Evolutionary conservation across 805 yeast species (phyloP).

Genomic region (Hanseniaspora occidentalis): DNA sequence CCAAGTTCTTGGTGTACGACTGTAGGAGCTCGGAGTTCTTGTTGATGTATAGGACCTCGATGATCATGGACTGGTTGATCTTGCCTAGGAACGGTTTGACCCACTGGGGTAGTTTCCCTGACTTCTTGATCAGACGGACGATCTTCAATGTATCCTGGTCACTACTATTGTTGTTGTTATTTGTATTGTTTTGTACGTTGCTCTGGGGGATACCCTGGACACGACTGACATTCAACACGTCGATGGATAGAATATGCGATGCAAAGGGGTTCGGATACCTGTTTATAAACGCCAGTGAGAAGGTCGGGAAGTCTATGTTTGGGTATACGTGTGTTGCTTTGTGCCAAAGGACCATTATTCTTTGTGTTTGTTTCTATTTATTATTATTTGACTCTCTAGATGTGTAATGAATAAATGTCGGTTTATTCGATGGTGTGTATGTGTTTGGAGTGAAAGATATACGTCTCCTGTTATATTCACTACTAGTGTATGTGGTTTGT

Average conservation of each 20-base stretch:
- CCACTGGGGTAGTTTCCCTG: conserved; percentile 73
- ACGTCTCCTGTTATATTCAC: too few relatives aligned
- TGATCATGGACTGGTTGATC: conserved; percentile 63
- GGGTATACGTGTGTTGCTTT: conserved; percentile 39
- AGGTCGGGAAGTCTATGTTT: conserved; percentile 55
- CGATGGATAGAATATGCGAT: conserved; percentile 71
- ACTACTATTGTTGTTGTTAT: conserved; percentile 23
- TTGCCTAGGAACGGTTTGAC: conserved; percentile 62
- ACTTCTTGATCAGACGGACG: conserved; percentile 62
- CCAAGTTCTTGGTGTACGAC: conserved; percentile 72
- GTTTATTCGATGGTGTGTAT: too few relatives aligned
- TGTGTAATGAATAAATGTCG: too few relatives aligned
- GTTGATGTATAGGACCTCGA: conserved; percentile 67
- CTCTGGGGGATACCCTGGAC: not conserved
- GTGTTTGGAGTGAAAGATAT: too few relatives aligned
- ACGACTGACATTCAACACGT: conserved; percentile 37
- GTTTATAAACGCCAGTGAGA: conserved; percentile 64
- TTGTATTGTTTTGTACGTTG: conserved; percentile 25
- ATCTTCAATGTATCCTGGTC: conserved; percentile 44
- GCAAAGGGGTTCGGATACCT: conserved; percentile 70
- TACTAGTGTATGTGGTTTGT: too few relatives aligned
- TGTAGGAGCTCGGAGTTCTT: conserved; percentile 40
- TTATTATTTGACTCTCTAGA: too few relatives aligned
- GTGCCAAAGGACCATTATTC: conserved; percentile 61
- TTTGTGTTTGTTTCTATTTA: too few relatives aligned